Percentiles rank a stretch among this genome's conserved stretches.
Conservation (phyloP, 306 rosid genomes). For the Medicago arabica region DNA sequence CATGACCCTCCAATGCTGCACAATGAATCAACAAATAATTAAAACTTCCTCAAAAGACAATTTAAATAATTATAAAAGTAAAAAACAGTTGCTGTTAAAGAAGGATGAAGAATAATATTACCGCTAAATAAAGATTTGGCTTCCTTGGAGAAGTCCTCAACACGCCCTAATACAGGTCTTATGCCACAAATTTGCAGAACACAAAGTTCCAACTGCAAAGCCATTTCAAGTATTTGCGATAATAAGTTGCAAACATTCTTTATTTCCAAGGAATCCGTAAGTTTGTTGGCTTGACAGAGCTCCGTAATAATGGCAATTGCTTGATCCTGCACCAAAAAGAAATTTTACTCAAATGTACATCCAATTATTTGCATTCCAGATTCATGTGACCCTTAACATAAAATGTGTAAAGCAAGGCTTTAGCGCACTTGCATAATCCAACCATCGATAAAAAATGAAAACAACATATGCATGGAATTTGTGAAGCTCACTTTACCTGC, state of each 20-base stretch:
- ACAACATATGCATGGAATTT: conserved; percentile 23
- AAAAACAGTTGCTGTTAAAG: background rate
- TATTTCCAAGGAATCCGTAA: conserved; percentile 51
- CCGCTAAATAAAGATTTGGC: conserved; percentile 69
- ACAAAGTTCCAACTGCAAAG: conserved; percentile 84
- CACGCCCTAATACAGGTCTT: conserved; percentile 89
- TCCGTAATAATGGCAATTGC: conserved; percentile 67
- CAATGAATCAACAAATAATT: conserved; percentile 37
- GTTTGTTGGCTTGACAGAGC: conserved; percentile 66
- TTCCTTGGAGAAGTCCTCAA: conserved; percentile 85
- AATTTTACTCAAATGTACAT: conserved; percentile 30
- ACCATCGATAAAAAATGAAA: conserved; percentile 1
- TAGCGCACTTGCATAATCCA: conserved; percentile 4
- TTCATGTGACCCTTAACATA: conserved; percentile 6
- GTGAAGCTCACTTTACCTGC: conserved; percentile 57
- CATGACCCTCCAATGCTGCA: conserved; percentile 77
- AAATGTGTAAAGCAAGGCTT: background rate
- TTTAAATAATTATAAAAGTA: conserved; percentile 19
- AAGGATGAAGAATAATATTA: conserved; percentile 44
- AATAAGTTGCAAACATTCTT: conserved; percentile 66
- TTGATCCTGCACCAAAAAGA: conserved; percentile 72
- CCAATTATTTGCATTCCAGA: conserved; percentile 12
- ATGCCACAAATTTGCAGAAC: conserved; percentile 90
- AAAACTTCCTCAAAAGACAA: conserved; percentile 18
- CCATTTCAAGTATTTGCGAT: conserved; percentile 88